phyloP scores from a whole-genome alignment of 31 red algal species.

The Endocladia muricata region DNA sequence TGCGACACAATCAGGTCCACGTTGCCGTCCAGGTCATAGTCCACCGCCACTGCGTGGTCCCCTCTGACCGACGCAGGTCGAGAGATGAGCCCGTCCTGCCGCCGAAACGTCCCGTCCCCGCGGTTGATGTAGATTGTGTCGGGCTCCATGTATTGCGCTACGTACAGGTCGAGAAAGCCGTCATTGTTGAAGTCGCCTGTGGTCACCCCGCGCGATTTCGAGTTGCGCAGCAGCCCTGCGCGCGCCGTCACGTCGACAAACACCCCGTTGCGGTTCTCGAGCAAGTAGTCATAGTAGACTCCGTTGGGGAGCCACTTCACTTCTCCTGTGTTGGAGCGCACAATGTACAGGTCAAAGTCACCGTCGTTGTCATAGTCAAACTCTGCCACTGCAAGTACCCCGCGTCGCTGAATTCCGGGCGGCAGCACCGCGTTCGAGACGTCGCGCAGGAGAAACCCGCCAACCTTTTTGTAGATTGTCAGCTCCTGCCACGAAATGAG shows the following conservation, averaged over 20 bases:
- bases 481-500: too few species aligned
- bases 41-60: constrained; percentile 35
- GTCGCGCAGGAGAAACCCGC: constrained; percentile 11
- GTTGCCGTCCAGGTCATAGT: constrained; percentile 35
- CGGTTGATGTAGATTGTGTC: constrained; percentile 40
- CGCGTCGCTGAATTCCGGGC: background rate
- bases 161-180: constrained; percentile 43
- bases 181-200: constrained; percentile 61
- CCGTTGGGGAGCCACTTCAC: constrained; percentile 36
- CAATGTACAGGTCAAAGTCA: constrained; percentile 61
- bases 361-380: constrained; percentile 68
- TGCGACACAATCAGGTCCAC: constrained; percentile 36
- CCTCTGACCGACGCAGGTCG: constrained; percentile 4
- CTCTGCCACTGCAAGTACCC: constrained; percentile 33
- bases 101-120: constrained; percentile 34
- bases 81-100: background rate
- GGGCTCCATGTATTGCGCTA: constrained; percentile 13
- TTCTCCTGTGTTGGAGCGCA: background rate
- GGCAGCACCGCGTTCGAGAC: constrained; percentile 9
- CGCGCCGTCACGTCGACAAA: constrained; percentile 31
- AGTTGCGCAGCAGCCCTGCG: constrained; percentile 11
- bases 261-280: constrained; percentile 19
- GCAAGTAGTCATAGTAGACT: constrained; percentile 14
- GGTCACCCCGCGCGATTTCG: constrained; percentile 35
- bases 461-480: constrained; percentile 10